Base-by-base conservation (phyloP, 805 yeast genomes). In the Lipomyces sp. region DNA sequence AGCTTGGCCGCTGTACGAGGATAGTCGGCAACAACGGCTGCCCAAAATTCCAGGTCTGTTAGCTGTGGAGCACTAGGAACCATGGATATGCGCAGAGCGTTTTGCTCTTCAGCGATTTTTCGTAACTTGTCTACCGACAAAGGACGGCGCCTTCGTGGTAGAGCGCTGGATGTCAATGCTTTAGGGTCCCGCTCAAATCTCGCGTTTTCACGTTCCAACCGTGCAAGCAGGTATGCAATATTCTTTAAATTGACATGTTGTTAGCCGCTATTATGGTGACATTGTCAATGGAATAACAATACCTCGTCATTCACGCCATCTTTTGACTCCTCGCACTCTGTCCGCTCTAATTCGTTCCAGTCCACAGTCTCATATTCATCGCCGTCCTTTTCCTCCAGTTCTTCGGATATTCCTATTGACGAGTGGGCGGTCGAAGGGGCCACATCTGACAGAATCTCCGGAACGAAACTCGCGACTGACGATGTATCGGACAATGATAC, bases 11-110 rank as follows among this genome's bases (percentile, higher is more conserved):
- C 77, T n/a, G 75, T 71, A 30, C 59, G 66, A n/a, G 76, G 73
- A 69, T 75, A 77, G 45, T 78, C 76, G 2, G 75, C 66, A 37
- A 75, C 73, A n/a, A 78, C 62, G 0, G 78, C 76, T 4, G 77
- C 70, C 80, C 80, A 77, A 61, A 77, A 73, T 50, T 71, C 69
- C 54, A 77, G 72, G 50, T 77, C 80, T 5, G 70, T 67, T 18
- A 67, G 45, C 11, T 18, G 61, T 15, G 64, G 64, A 8, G 60
- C 33, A 11, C 45, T 45, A 2, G 68, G 57, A 18, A 54, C 50
- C 54, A 56, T 39, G 0, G 63, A 35, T 10, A 48, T 56, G 18
- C 67, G 15, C 11, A 64, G 39, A 3, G 42, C 8, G 5, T 53
- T 51, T 18, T 57, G 60, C 10, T 64, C 51, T n/a, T 69, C 62